Percentiles rank a stretch among this genome's conserved stretches.
These are phyloP conservation scores for Mycena indigotica DNA, from an alignment of 768 basidiomycete genomes.

Conservation along the genomic window DNA sequence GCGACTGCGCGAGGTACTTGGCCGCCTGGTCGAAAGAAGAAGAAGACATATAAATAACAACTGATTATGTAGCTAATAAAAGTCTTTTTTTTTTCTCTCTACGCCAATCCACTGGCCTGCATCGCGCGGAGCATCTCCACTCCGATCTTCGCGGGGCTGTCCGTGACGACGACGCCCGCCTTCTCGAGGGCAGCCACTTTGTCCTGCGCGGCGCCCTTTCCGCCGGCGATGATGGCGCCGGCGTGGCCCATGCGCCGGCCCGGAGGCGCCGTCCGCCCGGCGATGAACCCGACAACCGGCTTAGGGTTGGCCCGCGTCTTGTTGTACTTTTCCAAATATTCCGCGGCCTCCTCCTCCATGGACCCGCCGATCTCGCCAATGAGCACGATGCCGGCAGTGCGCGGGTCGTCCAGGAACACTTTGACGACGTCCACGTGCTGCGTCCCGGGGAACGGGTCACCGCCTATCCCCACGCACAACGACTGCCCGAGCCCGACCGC, in stretches of 20 bases:
- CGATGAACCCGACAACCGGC: constrained; percentile 97
- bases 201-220: constrained; percentile 85
- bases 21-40: constrained; percentile 60
- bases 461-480: constrained; percentile 95
- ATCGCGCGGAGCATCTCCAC: constrained; percentile 85
- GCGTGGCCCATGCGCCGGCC: constrained; percentile 98
- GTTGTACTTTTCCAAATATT: constrained; percentile 92
- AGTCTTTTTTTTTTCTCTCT: constrained; percentile 31
- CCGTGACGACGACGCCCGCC: constrained; percentile 91
- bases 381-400: constrained; percentile 94
- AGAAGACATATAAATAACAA: constrained; percentile 19
- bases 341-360: constrained; percentile 99
- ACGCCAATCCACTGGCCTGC: constrained; percentile 73
- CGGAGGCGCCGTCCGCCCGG: constrained; percentile 96
- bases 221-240: constrained; percentile 97
- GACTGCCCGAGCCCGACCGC: constrained; percentile 95
- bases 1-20: constrained; percentile 58
- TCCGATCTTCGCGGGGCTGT: constrained; percentile 96
- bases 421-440: constrained; percentile 96
- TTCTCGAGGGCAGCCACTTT: constrained; percentile 89
- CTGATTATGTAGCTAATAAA: constrained; percentile 37
- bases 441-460: constrained; percentile 95
- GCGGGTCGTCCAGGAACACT: constrained; percentile 91
- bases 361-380: constrained; percentile 99
- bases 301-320: constrained; percentile 84